Base-by-base conservation (phyloP, 1,284 basidiomycete species). In the Lentinula novae-zelandiae region DNA sequence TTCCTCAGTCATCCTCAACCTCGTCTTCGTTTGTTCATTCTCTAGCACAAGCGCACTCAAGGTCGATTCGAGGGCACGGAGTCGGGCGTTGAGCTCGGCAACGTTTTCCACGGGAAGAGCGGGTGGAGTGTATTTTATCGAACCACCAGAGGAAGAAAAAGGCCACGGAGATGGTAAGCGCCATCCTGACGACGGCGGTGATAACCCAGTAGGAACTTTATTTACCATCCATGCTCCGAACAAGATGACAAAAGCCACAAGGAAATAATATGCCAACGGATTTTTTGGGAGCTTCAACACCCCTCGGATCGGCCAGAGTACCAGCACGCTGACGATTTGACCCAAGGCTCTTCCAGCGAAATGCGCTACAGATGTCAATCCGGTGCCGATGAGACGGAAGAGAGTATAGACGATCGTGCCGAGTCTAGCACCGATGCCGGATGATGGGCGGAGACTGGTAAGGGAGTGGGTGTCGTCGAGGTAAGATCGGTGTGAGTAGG, bases 31-130 rank as follows among this genome's bases (percentile, higher is more conserved):
- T 5, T 17, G 8, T 62, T 87, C 79, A 9, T 76, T 72, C 54
- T 89, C 85, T 8, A 76, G 64, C 1, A 84, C 81, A 8, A 91
- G 72, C 15, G 79, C 78, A 10, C 83, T 81, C 1, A 92, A 72
- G 2, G 81, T 82, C 48, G 73, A 78, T 72, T 93, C 91, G 33
- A 93, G 78, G 49, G 78, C 76, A 61, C 82, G 79, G 3, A 96
- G 75, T 9, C 93, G 85, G 0, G 79, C 76, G 2, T 87, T 78
- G 20, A 95, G 76, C 63, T 92, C 92, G 5, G 85, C 82, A 53
- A 94, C 76, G 67, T 90, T 83, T 10, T 80, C 79, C 1, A 87
- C 84, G 5, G 90, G 89, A 5, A 78, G 68, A 8, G 82, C 78
- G 0, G 91, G 87, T 8, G 82, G 72, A 13, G 72, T 65, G 67